A percentile compares a stretch with the other conserved stretches of the same genome.
Evolutionary conservation across 2,329 filamentous ascomycete genomes (phyloP).

Genomic region (Paecilomyces variotii): DNA sequence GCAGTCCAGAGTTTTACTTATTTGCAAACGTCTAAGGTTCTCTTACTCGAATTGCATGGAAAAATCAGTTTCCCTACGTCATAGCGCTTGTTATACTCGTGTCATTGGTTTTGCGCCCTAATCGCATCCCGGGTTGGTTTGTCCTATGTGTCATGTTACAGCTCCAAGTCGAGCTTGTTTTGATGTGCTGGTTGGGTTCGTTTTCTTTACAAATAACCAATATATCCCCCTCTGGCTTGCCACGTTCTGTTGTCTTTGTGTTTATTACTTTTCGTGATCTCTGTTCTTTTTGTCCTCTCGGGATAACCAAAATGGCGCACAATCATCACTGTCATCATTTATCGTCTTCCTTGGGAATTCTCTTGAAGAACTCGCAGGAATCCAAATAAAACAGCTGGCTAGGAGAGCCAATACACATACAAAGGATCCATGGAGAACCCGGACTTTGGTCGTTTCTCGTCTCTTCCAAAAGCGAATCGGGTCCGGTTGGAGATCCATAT

Average conservation of each 20-base stretch:
- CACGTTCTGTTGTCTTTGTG: neutral
- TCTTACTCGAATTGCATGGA: constrained; percentile 13
- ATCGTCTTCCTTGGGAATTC: neutral
- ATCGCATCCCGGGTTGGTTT: neutral
- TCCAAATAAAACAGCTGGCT: neutral
- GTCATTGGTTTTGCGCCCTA: constrained; percentile 5
- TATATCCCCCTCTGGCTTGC: neutral
- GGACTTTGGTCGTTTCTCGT: neutral
- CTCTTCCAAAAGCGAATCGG: neutral
- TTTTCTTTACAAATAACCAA: neutral
- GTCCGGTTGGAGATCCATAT: neutral
- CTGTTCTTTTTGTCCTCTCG: neutral
- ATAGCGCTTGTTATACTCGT: constrained; percentile 6
- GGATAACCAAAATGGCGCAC: neutral
- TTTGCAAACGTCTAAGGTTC: constrained; percentile 9
- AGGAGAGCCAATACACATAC: neutral
- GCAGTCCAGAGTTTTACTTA: constrained; percentile 10
- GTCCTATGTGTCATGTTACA: neutral
- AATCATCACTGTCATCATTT: neutral
- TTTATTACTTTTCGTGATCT: neutral
- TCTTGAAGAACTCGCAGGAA: neutral
- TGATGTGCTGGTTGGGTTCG: neutral
- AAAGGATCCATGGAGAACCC: neutral
- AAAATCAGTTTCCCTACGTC: constrained; percentile 7
- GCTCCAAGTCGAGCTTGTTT: neutral